These are phyloP conservation scores for Iris pallida DNA, from an alignment of 116 monocot species.

Conservation along the genomic window DNA sequence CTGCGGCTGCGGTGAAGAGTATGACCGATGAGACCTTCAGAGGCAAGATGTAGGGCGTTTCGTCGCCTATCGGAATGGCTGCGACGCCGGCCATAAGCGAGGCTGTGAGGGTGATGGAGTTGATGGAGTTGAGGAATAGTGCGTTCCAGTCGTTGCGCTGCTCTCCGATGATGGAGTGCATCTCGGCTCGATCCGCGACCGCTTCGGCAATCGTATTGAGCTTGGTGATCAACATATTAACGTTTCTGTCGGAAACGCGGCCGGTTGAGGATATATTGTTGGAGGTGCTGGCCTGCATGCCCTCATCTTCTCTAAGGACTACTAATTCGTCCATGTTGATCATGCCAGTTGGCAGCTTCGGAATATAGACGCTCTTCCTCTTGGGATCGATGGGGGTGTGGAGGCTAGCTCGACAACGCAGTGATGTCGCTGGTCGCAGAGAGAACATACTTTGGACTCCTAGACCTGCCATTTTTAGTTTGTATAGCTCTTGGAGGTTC, in stretches of 20 bases:
- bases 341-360: neutral
- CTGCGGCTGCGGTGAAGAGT: conserved; percentile 47
- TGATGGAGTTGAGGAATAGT: conserved; percentile 56
- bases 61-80: neutral
- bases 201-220: conserved; percentile 32
- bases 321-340: conserved; percentile 7
- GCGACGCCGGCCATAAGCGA: conserved; percentile 37
- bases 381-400: conserved; percentile 8
- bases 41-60: too few relatives aligned
- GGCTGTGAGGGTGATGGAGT: conserved; percentile 46
- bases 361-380: neutral
- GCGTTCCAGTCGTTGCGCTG: conserved; percentile 69
- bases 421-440: neutral
- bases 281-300: too few relatives aligned
- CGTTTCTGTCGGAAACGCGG: neutral
- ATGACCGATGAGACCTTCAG: conserved; percentile 35
- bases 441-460: neutral
- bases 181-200: conserved; percentile 51
- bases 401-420: conserved; percentile 10
- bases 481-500: too few relatives aligned
- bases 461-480: conserved; percentile 5
- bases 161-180: conserved; percentile 53
- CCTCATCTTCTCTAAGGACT: conserved; percentile 9
- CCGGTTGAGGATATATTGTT: neutral
- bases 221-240: conserved; percentile 17